Evolutionary conservation across 1,284 basidiomycete species (phyloP), one percentile per base, ranked within the genome.

Genomic region (Malassezia psittaci): DNA sequence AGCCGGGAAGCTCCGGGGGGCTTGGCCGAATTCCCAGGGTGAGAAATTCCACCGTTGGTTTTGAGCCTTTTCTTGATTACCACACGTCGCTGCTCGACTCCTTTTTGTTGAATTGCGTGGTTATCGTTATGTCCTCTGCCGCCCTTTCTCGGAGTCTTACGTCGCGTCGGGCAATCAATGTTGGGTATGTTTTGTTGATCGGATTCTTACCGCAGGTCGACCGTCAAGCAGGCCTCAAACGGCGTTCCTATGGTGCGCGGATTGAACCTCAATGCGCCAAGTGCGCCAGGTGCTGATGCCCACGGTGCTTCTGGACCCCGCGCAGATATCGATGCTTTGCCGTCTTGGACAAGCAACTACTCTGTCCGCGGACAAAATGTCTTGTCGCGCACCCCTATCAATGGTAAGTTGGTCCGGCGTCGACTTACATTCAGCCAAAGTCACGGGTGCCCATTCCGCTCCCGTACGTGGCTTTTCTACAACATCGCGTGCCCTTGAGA

Each of bases 171-270:
- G 51, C 51, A 3, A 44, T 49, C 11, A 57, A 57, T 18, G 45
- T 57, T n/a, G 45, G 44, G 55, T 57, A 57, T 11, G 55, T 57
- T 29, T 47, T 19, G 39, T 21, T 34, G 15, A 21, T 15, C 10
- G 15, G 15, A 3, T 29, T 11, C 47, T 45, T n/a, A 46, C 48
- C 39, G n/a, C 39, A 57, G 54, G 41, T 86, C 88, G 57, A 88
- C 88, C 45, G 83, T 87, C 64, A 83, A 86, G 74, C 79, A 82
- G 9, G 81, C 87, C 60, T 80, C 88, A 40, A 83, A 81, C 42
- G 87, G 87, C 58, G 78, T 85, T 16, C 87, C 88, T 39, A 74
- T 74, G 61, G 85, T 82, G 12, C 82, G 84, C 39, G 78, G 83
- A 52, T 77, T 89, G 70, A 86, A 84, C 77, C 77, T 88, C 67